These are phyloP conservation scores for Colletotrichum australisinense DNA, from an alignment of 2,329 filamentous ascomycete species.

Conservation along the genomic window DNA sequence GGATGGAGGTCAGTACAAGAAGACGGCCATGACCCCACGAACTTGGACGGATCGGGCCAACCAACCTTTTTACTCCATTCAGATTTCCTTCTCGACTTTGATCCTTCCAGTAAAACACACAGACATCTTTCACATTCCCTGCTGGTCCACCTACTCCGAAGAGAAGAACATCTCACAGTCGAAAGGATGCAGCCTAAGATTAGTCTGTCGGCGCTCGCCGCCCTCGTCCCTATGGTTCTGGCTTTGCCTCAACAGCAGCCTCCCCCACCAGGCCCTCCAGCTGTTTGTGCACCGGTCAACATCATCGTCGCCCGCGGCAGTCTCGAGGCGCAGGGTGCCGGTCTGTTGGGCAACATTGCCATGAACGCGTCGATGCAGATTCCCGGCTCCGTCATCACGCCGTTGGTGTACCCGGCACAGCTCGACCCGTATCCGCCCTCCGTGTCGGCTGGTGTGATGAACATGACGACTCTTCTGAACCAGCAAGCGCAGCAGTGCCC, in stretches of 20 bases:
- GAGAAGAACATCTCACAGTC: neutral
- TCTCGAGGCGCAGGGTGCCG: slow-evolving; percentile 47
- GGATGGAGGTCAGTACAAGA: slow-evolving; percentile 26
- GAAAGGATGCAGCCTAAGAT: slow-evolving; percentile 10
- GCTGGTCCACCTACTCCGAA: neutral
- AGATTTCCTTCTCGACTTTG: neutral
- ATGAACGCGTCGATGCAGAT: slow-evolving; percentile 45
- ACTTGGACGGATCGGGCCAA: neutral
- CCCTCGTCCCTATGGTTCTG: slow-evolving; percentile 16
- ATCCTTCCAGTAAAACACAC: neutral
- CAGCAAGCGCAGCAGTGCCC: slow-evolving; percentile 50
- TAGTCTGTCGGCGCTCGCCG: slow-evolving; percentile 21
- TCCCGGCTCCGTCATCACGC: slow-evolving; percentile 46
- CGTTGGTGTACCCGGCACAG: slow-evolving; percentile 54
- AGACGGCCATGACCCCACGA: neutral
- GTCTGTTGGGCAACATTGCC: slow-evolving; percentile 48
- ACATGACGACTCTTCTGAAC: slow-evolving; percentile 44
- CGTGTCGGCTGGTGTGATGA: slow-evolving; percentile 46
- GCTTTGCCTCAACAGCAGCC: slow-evolving; percentile 4
- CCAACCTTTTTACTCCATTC: neutral
- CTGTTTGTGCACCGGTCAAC: slow-evolving; percentile 42
- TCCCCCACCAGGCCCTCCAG: neutral
- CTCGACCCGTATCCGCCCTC: slow-evolving; percentile 48
- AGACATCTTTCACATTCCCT: neutral
- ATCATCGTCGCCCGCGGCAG: slow-evolving; percentile 54